Evolutionary conservation across 2,329 filamentous ascomycete species (phyloP), one percentile per base, ranked within the genome.

Genomic region (Fusarium multiceps): DNA sequence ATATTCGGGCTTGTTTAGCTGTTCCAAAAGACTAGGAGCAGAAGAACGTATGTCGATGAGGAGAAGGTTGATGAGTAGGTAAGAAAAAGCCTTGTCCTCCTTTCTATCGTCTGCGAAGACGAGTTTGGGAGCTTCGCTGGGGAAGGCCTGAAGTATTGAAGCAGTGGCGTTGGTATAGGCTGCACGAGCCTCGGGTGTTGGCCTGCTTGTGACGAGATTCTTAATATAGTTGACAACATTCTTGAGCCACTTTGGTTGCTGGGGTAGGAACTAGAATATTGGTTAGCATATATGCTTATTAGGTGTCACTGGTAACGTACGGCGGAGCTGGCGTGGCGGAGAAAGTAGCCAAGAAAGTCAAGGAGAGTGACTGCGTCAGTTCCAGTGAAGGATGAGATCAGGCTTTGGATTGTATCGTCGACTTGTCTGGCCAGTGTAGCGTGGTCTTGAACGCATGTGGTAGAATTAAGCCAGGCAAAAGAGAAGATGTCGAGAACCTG

Each of bases 21-120:
- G 82, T 43, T 84, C 82, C 3, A 92, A 81, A 3, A 92, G 81
- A 4, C 84, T 81, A 3, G 90, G 90, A 25, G 89, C 82, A 1
- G 88, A 88, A 14, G 89, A 86, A 42, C 88, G 86, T 27, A 92
- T 82, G 74, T 92, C 90, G 60, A 91, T 87, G 34, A 91, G 83
- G 9, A 91, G 75, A n/a, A 91, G 84, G 69, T 87, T 90, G 57
- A 91, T 78, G 59, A 92, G 84, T 6, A 92, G 80, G 72, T 89
- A 91, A 2, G 87, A 85, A 65, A 88, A 87, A 0, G 88, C 85
- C 64, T 87, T 89, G 34, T 83, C 80, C 3, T 80, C 75, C 27
- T 77, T 76, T 20, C 73, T 76, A 7, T 80, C 74, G 56, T 84
- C 80, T 10, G 81, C 79, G 78, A 92, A 92, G 4, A 92, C 79